Percentiles rank a stretch among this genome's conserved stretches.
phyloP scores from a whole-genome alignment of 2,329 filamentous ascomycete genomes.

The Monosporascus sp. region DNA sequence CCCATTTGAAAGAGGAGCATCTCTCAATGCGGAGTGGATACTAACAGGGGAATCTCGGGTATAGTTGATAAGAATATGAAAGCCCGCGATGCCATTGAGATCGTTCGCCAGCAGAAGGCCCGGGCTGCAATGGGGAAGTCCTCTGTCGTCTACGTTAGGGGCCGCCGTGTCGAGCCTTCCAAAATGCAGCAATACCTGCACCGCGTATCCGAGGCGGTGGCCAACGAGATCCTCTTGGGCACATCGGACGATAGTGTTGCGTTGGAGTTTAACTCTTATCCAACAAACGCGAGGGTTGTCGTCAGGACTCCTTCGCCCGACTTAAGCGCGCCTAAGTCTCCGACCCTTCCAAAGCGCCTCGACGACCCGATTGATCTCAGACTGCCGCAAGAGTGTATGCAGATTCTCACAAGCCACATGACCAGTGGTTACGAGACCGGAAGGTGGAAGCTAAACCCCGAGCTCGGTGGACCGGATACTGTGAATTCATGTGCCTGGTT shows the following conservation, averaged over 20 bases:
- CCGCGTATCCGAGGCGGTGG: conserved; percentile 16
- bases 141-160: conserved; percentile 23
- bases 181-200: conserved; percentile 23
- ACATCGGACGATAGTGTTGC: neutral
- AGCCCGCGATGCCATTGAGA: conserved; percentile 24
- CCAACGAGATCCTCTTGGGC: conserved; percentile 16
- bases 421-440: conserved; percentile 17
- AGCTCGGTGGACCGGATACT: conserved; percentile 13
- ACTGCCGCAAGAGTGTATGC: conserved; percentile 23
- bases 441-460: conserved; percentile 14
- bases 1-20: neutral
- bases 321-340: conserved; percentile 4
- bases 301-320: conserved; percentile 23
- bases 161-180: conserved; percentile 21
- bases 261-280: neutral
- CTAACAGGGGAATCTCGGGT: neutral
- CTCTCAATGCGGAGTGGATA: no score
- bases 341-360: conserved; percentile 15
- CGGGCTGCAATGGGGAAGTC: conserved; percentile 22
- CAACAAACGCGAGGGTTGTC: conserved; percentile 13
- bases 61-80: conserved; percentile 26
- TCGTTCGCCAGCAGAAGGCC: conserved; percentile 24
- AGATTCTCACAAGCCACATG: conserved; percentile 21
- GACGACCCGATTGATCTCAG: conserved; percentile 20
- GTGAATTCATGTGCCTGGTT: conserved; percentile 24